A percentile compares a stretch with the other conserved stretches of the same genome.
These are phyloP conservation scores for Quercus suber DNA, from an alignment of 306 rosid species.

Conservation along the genomic window DNA sequence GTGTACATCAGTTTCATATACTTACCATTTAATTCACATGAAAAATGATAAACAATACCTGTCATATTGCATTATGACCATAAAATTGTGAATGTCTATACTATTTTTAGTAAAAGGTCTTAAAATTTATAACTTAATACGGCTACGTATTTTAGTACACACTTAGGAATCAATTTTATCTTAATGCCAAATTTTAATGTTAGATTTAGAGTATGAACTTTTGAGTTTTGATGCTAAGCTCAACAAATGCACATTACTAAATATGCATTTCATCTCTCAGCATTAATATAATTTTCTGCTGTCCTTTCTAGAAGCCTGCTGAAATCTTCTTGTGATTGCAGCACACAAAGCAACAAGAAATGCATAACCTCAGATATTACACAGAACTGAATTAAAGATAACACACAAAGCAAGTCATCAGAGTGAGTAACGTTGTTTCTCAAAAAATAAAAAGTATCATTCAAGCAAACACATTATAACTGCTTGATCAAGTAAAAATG, in stretches of 20 bases:
- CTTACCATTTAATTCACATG: neutral
- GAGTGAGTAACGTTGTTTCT: neutral
- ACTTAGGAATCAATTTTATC: neutral
- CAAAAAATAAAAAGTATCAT: neutral
- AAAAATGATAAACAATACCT: neutral
- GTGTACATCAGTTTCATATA: neutral
- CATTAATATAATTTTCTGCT: neutral
- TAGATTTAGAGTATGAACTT: neutral
- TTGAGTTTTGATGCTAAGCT: neutral
- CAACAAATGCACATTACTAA: neutral
- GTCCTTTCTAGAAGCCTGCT: neutral
- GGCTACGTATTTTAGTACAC: neutral
- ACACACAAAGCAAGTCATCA: neutral
- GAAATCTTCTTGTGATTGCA: neutral
- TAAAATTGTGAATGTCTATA: neutral
- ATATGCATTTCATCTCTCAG: neutral
- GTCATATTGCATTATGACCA: neutral
- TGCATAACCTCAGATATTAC: neutral
- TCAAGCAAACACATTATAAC: neutral
- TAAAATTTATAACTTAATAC: neutral
- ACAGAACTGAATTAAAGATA: neutral
- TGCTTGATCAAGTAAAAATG: neutral
- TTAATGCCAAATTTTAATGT: neutral
- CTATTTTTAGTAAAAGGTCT: neutral
- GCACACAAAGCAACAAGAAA: neutral